Evolutionary conservation across 305 asterid genomes (phyloP).

Genomic region (Plantago rigida): DNA sequence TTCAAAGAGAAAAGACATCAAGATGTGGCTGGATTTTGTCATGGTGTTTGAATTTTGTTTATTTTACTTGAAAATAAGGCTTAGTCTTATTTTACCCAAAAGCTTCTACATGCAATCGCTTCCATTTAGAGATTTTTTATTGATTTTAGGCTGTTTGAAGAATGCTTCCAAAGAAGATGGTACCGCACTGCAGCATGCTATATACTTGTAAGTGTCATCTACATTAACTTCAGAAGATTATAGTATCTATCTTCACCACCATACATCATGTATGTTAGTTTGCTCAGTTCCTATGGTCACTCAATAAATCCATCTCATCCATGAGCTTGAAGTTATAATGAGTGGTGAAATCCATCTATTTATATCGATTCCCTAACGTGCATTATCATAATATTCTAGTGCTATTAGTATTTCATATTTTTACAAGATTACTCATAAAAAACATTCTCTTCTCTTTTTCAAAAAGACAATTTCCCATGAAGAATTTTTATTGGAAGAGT

Average conservation of each 20-base stretch:
- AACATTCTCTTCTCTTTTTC: no score
- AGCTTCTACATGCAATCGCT: slow-evolving; percentile 8
- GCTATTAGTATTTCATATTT: no score
- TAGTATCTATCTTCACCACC: background rate
- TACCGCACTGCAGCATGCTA: slow-evolving; percentile 70
- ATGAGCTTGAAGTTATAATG: no score
- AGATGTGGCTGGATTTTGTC: background rate
- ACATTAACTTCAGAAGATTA: slow-evolving; percentile 10
- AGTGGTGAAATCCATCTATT: no score
- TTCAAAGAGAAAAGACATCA: no score
- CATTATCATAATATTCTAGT: no score
- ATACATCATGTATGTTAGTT: background rate
- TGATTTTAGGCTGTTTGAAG: slow-evolving; percentile 55
- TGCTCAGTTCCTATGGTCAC: slow-evolving; percentile 1
- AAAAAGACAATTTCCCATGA: no score
- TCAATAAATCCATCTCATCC: no score
- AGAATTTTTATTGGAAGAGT: no score
- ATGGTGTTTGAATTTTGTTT: slow-evolving; percentile 16
- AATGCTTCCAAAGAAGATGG: slow-evolving; percentile 64
- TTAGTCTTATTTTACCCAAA: background rate
- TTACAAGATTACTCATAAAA: no score
- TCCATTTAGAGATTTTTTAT: slow-evolving; percentile 22
- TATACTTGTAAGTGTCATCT: slow-evolving; percentile 45
- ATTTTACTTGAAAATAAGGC: slow-evolving; percentile 7
- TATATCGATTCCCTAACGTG: no score